Evolutionary conservation across 2,329 filamentous ascomycete species (phyloP), one percentile per base, ranked within the genome.

Genomic region (Cordyceps javanica): DNA sequence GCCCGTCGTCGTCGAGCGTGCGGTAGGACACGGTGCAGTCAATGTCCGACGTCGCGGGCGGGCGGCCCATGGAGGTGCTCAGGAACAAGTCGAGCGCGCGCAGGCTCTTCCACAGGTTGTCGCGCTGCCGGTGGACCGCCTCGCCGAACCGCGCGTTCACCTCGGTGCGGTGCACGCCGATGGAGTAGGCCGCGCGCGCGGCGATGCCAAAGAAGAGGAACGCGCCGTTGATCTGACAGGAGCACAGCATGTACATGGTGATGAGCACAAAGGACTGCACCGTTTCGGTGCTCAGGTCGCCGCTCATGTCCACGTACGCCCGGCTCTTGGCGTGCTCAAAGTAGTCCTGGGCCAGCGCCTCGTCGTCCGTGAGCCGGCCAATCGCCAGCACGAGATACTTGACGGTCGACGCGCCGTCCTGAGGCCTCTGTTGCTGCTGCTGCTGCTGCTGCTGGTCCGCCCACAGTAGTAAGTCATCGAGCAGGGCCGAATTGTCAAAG

Each of bases 161-260:
- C 51, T 81, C 79, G 1, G 77, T 79, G 2, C 80, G 70, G 60
- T 82, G 80, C 5, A 82, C 68, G 0, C 80, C 80, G 14, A 82
- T 75, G 0, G 78, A 78, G 58, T 82, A 81, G 0, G 78, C 79
- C 0, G 79, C 77, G 2, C 80, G 72, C 0, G 76, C 79, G 0
- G 79, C 77, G 7, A 81, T 75, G 8, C 79, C 80, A 19, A 82
- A 81, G 64, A 81, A 78, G 2, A 82, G 64, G 49, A 81, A 82
- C 0, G 77, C 77, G 1, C 77, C 77, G 57, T 81, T 82, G 64
- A 82, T 80, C 63, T 82, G 79, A 54, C 78, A 81, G 3, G 79
- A 75, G 28, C 76, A 75, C 3, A 82, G 75, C 75, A 81, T 81
- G 67, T 81, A 81, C 8, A 82, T 61, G 0, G 78, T 80, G 36